Evolutionary conservation across 1,139 yeast genomes (phyloP), one percentile per base, ranked within the genome.

Genomic region (Protomyces pachydermus): DNA sequence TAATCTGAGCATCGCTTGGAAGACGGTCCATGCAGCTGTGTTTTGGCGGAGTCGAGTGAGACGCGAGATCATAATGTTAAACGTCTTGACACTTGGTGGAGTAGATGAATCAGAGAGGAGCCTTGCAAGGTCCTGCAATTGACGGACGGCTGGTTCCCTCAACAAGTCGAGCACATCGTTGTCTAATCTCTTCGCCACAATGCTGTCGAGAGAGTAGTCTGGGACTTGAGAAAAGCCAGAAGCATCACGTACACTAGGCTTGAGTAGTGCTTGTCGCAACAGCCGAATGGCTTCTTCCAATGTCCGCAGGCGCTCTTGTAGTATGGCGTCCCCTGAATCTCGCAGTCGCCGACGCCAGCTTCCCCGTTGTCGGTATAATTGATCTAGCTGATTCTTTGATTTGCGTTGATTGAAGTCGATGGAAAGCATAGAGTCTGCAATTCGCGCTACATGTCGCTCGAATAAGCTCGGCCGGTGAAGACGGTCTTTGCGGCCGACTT

Each of bases 1-100:
- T 5, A 64, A 55, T 6, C 60, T 62, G 23, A 67, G 60, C 66
- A 67, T 58, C 3, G 68, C 34, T 16, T 65, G 60, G 54, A 65
- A 64, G 14, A 65, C 55, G 4, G 67, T 42, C 55, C 67, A 34
- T 5, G 69, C 69, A 10, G 70, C 69, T 8, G 64, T 54, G 32
- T 67, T 63, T 38, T 66, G 69, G 2, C 64, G 64, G 5, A 61
- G 51, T 12, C 64, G 35, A 4, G 66, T 61, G 20, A 68, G 52
- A 9, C 67, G 32, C 14, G 65, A 64, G 48, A 68, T 67, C 54
- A 68, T 55, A 6, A 63, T 66, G 25, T 58, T 39, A 58, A 67
- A 67, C n/a, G 69, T 52, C 12, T 65, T 60, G 37, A 50, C 50
- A 48, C 62, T 48, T 3, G 70, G 70, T 18, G 58, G 48, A 16